Conservation (phyloP, 192 early-diverging fungal genomes). For the Entomortierella chlamydospora region DNA sequence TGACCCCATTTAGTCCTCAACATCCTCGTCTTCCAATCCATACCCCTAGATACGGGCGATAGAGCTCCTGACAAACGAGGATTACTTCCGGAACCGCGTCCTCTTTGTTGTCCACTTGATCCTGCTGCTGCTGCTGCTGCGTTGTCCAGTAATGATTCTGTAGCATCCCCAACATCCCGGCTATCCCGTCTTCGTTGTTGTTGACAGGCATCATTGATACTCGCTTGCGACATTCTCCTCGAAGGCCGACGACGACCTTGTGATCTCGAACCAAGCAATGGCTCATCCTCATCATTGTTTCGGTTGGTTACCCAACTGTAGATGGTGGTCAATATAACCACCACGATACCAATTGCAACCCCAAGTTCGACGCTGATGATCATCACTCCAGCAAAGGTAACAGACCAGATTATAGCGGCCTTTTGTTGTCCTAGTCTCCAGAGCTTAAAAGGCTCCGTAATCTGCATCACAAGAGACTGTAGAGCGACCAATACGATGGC, state of each 20-base stretch:
- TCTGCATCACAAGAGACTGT: constrained; percentile 49
- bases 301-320: constrained; percentile 1
- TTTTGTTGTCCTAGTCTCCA: constrained; percentile 47
- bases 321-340: constrained; percentile 19
- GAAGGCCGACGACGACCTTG: constrained; percentile 7
- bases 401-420: constrained; percentile 33
- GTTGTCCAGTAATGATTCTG: constrained; percentile 25
- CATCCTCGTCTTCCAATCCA: constrained; percentile 34
- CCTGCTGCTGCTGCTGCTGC: neutral
- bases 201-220: neutral
- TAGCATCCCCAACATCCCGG: neutral
- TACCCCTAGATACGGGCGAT: constrained; percentile 12
- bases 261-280: constrained; percentile 6
- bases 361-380: constrained; percentile 38
- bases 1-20: constrained; percentile 36
- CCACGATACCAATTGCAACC: constrained; percentile 39
- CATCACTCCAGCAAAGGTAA: constrained; percentile 28
- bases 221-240: neutral
- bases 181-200: too few relatives aligned
- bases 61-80: constrained; percentile 6
- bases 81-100: constrained; percentile 2
- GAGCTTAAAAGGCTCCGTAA: constrained; percentile 38
- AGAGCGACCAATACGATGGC: constrained; percentile 78
- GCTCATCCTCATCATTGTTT: neutral
- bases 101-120: constrained; percentile 1